Evolutionary conservation across 2,329 filamentous ascomycete species (phyloP), one percentile per base, ranked within the genome.

Genomic region (Pestalotiopsis sp.): DNA sequence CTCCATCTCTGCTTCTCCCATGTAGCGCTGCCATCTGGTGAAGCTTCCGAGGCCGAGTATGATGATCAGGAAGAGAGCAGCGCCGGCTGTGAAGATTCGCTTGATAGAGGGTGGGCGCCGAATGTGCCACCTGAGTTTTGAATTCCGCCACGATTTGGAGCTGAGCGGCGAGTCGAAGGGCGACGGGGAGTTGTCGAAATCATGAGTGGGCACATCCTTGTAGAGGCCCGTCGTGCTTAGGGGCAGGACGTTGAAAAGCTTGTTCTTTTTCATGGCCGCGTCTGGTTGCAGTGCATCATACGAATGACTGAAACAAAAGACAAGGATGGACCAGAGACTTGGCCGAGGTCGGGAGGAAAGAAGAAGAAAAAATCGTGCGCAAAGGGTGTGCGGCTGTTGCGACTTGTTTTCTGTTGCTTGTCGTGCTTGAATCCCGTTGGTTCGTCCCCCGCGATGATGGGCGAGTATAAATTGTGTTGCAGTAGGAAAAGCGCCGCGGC

Each of bases 161-260:
- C 41, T 57, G 27, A 65, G 25, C n/a, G 49, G 45, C 36, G 66
- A 65, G 12, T 31, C 45, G 6, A 68, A 66, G 60, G 68, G 71
- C 52, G 27, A 67, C 56, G 23, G 70, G 67, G 74, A 69, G 41
- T 70, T 64, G 67, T 74, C 71, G 59, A 72, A 67, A 57, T 75
- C 75, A 61, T 74, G 73, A 1, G 72, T 71, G 31, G 75, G 75
- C 11, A 77, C 63, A 41, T 73, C 68, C 14, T 74, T 63, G 56
- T 77, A 77, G 58, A 59, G 68, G 60, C 67, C 60, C 60, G 69
- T 73, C 20, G 71, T 71, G 59, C 68, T 65, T 17, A 73, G 57
- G 13, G 67, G 61, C 49, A 69, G 69, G 41, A 75, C 68, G 56
- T 71, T 70, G 14, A 71, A 69, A 49, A 76, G 70, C 7, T 69